Conservation (phyloP, 352 stramenopile genomes). For the Pythium utonaiense region DNA sequence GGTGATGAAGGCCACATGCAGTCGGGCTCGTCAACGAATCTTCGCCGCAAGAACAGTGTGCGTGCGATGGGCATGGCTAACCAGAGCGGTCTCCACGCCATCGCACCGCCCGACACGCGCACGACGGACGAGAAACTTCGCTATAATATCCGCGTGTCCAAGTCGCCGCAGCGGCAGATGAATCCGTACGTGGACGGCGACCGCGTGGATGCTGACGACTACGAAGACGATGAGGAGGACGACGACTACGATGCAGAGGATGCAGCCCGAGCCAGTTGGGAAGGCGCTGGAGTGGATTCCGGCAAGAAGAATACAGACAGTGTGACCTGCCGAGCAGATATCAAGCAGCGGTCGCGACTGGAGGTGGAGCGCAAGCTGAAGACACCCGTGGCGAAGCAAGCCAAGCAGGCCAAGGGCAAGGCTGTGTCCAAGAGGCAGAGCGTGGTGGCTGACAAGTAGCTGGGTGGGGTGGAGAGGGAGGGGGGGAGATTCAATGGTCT, state of each 20-base stretch:
- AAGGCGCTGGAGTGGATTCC: constrained; percentile 3
- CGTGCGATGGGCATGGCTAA: constrained; percentile 37
- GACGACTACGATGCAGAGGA: constrained; percentile 25
- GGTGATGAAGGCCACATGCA: constrained; percentile 73
- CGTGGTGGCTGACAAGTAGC: not conserved
- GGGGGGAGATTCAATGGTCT: not conserved
- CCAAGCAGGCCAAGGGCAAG: constrained; percentile 28
- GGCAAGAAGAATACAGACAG: constrained; percentile 21
- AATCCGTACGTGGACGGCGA: constrained; percentile 55
- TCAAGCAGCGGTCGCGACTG: constrained; percentile 57
- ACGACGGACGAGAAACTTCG: constrained; percentile 57
- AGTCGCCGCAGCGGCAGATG: constrained; percentile 42
- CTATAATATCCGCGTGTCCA: constrained; percentile 75
- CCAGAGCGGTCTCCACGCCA: constrained; percentile 29
- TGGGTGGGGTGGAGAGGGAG: no score
- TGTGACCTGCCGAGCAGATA: constrained; percentile 55
- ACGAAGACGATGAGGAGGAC: constrained; percentile 26
- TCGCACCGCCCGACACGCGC: constrained; percentile 35
- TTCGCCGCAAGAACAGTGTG: constrained; percentile 75
- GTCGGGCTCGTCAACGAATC: constrained; percentile 36
- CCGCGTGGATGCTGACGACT: constrained; percentile 22
- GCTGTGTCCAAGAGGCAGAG: not conserved
- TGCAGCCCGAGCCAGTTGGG: constrained; percentile 6
- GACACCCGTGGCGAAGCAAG: constrained; percentile 33
- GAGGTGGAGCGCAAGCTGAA: constrained; percentile 61